Conservation (phyloP, 2,329 filamentous ascomycete genomes). For the Pseudopithomyces chartarum region DNA sequence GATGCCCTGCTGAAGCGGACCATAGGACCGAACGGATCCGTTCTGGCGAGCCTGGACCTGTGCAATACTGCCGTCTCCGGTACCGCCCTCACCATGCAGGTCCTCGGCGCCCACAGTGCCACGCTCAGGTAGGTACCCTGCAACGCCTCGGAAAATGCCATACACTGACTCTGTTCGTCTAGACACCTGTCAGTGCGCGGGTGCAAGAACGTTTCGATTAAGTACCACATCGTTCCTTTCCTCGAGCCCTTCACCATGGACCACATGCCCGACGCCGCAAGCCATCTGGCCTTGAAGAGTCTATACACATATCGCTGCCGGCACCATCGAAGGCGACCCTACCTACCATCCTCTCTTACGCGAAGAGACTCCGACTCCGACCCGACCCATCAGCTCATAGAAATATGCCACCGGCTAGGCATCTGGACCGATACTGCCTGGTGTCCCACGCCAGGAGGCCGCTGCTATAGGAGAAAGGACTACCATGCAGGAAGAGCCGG, state of each 20-base stretch:
- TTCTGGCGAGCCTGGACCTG: conserved; percentile 62
- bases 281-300: conserved; percentile 60
- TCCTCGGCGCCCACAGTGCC: conserved; percentile 59
- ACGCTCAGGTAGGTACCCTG: conserved; percentile 50
- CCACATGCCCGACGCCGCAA: conserved; percentile 49
- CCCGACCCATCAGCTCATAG: conserved; percentile 64
- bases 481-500: conserved; percentile 62
- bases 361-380: conserved; percentile 64
- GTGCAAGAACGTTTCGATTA: conserved; percentile 68
- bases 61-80: conserved; percentile 66
- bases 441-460: conserved; percentile 63
- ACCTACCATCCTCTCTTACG: conserved; percentile 60
- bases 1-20: conserved; percentile 63
- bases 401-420: conserved; percentile 61
- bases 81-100: conserved; percentile 59
- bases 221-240: conserved; percentile 67
- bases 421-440: conserved; percentile 67
- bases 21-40: conserved; percentile 61
- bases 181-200: conserved; percentile 63
- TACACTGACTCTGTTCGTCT: neutral
- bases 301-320: conserved; percentile 66
- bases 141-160: neutral
- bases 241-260: conserved; percentile 50
- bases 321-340: conserved; percentile 65
- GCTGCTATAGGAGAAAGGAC: conserved; percentile 61